Conservation (phyloP, 2,329 filamentous ascomycete species). For the Cercospora berteroae region DNA sequence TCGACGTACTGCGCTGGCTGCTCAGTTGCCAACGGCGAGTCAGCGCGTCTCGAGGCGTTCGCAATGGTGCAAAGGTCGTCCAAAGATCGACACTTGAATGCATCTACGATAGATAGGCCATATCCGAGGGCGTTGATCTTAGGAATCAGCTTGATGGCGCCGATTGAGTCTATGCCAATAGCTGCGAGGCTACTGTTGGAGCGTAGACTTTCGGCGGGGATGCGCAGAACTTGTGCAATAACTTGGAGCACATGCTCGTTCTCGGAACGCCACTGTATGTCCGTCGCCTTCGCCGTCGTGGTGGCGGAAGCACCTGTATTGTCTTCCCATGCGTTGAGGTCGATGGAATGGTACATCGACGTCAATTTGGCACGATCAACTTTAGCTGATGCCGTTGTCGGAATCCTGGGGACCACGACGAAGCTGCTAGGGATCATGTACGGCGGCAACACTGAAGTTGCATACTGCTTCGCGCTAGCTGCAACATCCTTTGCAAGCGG, state of each 20-base stretch:
- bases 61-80: slow-evolving; percentile 14
- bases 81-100: slow-evolving; percentile 17
- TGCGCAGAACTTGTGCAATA: slow-evolving; percentile 7
- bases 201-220: not conserved
- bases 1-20: not conserved
- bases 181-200: slow-evolving; percentile 14
- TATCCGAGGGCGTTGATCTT: slow-evolving; percentile 19
- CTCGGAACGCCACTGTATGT: slow-evolving; percentile 3
- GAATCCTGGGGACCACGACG: slow-evolving; percentile 16
- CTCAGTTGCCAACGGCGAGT: not conserved
- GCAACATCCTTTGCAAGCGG: slow-evolving; percentile 11
- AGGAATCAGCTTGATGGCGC: slow-evolving; percentile 18
- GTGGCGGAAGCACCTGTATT: not conserved
- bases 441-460: slow-evolving; percentile 9
- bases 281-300: not conserved
- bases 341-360: slow-evolving; percentile 12
- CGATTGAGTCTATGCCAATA: slow-evolving; percentile 22
- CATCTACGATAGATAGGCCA: slow-evolving; percentile 16
- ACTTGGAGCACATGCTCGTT: slow-evolving; percentile 12
- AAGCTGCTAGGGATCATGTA: slow-evolving; percentile 20
- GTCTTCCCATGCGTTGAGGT: slow-evolving; percentile 10
- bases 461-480: slow-evolving; percentile 8
- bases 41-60: not conserved
- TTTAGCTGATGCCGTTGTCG: slow-evolving; percentile 17
- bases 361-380: slow-evolving; percentile 17